Base-by-base conservation (phyloP, 2,329 filamentous ascomycete species). In the Orbilia ellipsospora region DNA sequence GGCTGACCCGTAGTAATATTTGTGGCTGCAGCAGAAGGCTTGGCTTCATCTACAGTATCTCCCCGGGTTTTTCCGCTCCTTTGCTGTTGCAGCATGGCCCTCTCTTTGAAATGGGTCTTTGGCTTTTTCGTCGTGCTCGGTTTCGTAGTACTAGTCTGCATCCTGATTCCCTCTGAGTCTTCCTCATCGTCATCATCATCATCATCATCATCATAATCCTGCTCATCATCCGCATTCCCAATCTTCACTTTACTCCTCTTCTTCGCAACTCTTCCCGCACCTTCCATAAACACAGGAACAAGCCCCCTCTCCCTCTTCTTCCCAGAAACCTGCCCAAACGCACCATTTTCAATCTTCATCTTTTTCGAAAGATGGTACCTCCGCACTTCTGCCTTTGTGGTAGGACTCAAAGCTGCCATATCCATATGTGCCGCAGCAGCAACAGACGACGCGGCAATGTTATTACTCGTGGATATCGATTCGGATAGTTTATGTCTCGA, bases 101-200 rank as follows among this genome's bases (percentile, higher is more conserved):
- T 79, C 61, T 79, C 78, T 60, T 77, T 76, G 15, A 75, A 75
- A 28, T 79, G 78, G 1, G 78, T 79, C 51, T 78, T 72, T 1
- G 78, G 78, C 12, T 77, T 77, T 55, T 79, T 79, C 45, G 57
- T 75, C 42, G 55, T 68, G 31, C 15, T 57, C 26, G 60, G 26
- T 16, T 65, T 68, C 15, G 28, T 28, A n/a, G 36, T 20, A 31
- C 60, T 52, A 4, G 42, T 50, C 44, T 13, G 44, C 23, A 16
- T 70, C 26, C 5, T 48, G 31, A 20, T 36, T 51, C 16, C 31
- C 31, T 36, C 31, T 10, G 31, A 7, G 10, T 36, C 31, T n/a
- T 48, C 44, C 44, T 61, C 56, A 48, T 68, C 64, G 16, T 67
- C 57, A 20, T 42, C 45, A 16, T 57, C 23, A 10, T 68, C 54